Evolutionary conservation across 805 yeast species (phyloP), one percentile per base, ranked within the genome.

Genomic region (Tetrapisispora nanseiensis): DNA sequence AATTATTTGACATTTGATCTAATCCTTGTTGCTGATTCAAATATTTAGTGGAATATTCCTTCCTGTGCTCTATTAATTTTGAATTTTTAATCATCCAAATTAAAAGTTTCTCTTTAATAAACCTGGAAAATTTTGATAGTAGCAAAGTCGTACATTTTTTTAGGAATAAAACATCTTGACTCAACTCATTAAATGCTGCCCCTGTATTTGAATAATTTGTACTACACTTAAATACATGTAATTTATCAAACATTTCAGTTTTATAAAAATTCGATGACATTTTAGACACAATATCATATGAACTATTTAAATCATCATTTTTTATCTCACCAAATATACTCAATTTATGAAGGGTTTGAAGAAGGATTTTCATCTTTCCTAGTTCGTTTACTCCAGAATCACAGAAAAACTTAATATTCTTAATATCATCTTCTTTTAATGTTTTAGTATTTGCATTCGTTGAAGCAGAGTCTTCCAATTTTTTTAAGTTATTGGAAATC

Each of bases 51-150:
- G 59, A 53, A 40, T 61, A 63, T 27, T 50, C 53, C 42, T 62
- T 62, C 34, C 66, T 60, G 20, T 66, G 36, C 15, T 58, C 63
- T 37, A 66, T 54, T 10, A 70, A 38, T 29, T 71, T 74, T 7
- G 69, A 69, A 41, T 67, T 68, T 7, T 62, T 40, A 35, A 57
- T 65, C 71, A 75, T 67, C 78, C 78, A 74, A 32, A 51, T 57
- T 24, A 57, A 55, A 4, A 73, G 58, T 42, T 66, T 66, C 5
- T 42, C 51, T 16, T 51, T 50, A 6, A 70, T 42, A 34, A 71
- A 47, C n/a, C 46, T 47, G 16, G 61, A 59, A 7, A 68, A 58
- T 18, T 59, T 56, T 8, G 43, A 41, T 7, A 59, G 46, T 26
- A 74, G 52, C 6, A 45, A 40, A 2, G 18, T 35, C 2, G 52